Conservation (phyloP, 352 stramenopile genomes). For the Phytophthora aleatoria region DNA sequence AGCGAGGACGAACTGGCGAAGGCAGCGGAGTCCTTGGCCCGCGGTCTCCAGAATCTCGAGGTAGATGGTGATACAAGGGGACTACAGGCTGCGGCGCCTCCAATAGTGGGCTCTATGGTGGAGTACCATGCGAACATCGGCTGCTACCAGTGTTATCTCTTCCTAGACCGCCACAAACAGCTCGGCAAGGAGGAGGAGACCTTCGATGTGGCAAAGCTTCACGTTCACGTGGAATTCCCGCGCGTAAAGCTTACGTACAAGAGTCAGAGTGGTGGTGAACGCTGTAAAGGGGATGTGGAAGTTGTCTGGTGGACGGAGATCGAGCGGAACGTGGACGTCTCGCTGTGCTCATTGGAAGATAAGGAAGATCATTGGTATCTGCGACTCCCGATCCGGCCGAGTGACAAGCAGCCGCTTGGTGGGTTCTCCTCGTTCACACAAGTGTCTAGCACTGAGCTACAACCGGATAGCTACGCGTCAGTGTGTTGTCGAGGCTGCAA, state of each 20-base stretch:
- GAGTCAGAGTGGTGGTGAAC: neutral
- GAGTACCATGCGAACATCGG: conserved; percentile 86
- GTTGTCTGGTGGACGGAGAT: conserved; percentile 59
- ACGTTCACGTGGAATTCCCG: conserved; percentile 47
- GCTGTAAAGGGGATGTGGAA: conserved; percentile 1
- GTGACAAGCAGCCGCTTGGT: conserved; percentile 53
- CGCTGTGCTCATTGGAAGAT: conserved; percentile 37
- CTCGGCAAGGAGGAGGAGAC: neutral
- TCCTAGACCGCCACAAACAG: conserved; percentile 19
- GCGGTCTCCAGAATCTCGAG: conserved; percentile 32
- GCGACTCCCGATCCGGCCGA: conserved; percentile 53
- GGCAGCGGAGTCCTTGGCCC: conserved; percentile 31
- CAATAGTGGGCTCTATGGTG: conserved; percentile 46
- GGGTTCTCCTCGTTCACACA: conserved; percentile 68
- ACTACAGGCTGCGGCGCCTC: conserved; percentile 9
- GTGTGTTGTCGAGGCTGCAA: conserved; percentile 57
- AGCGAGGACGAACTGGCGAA: conserved; percentile 42
- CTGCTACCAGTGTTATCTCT: conserved; percentile 81
- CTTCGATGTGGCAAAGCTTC: conserved; percentile 33
- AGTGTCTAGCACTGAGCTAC: conserved; percentile 47
- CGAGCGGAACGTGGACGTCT: conserved; percentile 56
- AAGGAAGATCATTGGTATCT: conserved; percentile 73
- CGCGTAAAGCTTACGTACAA: conserved; percentile 37
- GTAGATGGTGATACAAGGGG: neutral
- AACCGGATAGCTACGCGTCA: conserved; percentile 42